Conservation (phyloP, 2,329 filamentous ascomycete genomes). For the Colletotrichum chrysophilum region DNA sequence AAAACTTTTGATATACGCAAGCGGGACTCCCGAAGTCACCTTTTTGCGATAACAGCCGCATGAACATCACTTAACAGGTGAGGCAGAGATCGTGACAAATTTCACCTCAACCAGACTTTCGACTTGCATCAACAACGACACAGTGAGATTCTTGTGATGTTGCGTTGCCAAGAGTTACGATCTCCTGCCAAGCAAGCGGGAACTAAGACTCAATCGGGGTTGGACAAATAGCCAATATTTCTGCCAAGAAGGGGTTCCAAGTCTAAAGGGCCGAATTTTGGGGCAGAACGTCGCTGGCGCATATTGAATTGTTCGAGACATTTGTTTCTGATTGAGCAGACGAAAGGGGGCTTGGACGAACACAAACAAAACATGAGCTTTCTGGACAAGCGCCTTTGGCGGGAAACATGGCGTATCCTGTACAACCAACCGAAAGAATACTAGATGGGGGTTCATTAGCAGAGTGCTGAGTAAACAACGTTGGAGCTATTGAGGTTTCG, state of each 20-base stretch:
- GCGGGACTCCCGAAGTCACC: neutral
- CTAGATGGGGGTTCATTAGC: neutral
- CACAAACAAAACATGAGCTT: neutral
- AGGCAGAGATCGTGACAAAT: neutral
- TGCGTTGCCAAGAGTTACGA: conserved; percentile 2
- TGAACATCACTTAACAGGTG: neutral
- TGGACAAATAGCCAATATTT: neutral
- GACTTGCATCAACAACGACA: neutral
- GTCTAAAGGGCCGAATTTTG: neutral
- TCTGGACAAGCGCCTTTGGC: neutral
- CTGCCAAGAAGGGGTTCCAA: conserved; percentile 12
- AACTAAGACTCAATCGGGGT: conserved; percentile 8
- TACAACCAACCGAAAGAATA: neutral
- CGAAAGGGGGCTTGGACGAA: neutral
- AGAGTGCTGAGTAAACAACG: neutral
- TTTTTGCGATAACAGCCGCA: neutral
- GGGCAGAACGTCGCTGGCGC: neutral
- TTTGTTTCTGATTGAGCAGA: neutral
- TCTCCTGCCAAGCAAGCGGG: conserved; percentile 17
- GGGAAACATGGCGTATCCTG: neutral
- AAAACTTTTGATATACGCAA: neutral
- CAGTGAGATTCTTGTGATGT: neutral
- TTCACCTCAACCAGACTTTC: neutral
- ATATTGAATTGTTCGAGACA: neutral
- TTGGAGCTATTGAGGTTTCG: neutral